phyloP scores from a whole-genome alignment of 768 basidiomycete species.

The Coprinopsis marcescibilis region DNA sequence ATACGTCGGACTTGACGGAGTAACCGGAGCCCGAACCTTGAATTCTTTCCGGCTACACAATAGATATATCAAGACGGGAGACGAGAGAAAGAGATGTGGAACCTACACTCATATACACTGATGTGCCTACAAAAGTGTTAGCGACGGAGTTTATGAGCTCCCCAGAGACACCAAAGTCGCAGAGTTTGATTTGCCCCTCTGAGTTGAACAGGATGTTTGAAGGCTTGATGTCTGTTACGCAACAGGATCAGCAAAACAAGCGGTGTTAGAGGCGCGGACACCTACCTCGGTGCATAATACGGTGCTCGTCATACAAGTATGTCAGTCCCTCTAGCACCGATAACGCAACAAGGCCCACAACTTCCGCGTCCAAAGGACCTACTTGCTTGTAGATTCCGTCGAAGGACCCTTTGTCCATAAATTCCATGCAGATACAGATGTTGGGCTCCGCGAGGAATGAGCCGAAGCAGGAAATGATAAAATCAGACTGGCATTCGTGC shows the following conservation, averaged over 20 bases:
- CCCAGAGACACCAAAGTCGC: constrained; percentile 98
- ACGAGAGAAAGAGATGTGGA: background rate
- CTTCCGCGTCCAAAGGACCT: constrained; percentile 84
- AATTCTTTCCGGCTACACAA: constrained; percentile 88
- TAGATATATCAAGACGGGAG: constrained; percentile 1
- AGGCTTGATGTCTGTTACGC: constrained; percentile 85
- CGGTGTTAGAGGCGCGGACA: background rate
- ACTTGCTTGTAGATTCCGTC: constrained; percentile 95
- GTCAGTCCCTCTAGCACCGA: constrained; percentile 93
- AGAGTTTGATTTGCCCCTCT: constrained; percentile 93
- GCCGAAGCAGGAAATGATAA: constrained; percentile 96
- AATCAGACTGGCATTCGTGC: constrained; percentile 90
- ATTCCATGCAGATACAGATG: constrained; percentile 99
- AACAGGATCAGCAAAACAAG: background rate
- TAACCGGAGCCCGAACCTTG: constrained; percentile 84
- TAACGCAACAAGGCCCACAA: constrained; percentile 90
- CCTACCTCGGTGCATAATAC: constrained; percentile 97
- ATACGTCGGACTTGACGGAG: constrained; percentile 97
- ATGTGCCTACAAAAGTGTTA: constrained; percentile 98
- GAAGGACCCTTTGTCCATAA: constrained; percentile 88
- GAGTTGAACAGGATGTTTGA: constrained; percentile 97
- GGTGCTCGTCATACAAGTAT: constrained; percentile 94
- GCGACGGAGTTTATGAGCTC: constrained; percentile 99
- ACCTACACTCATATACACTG: constrained; percentile 98
- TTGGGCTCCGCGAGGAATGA: constrained; percentile 96